Evolutionary conservation across 1,139 yeast genomes (phyloP), one percentile per base, ranked within the genome.

Genomic region (Taphrina betulina): DNA sequence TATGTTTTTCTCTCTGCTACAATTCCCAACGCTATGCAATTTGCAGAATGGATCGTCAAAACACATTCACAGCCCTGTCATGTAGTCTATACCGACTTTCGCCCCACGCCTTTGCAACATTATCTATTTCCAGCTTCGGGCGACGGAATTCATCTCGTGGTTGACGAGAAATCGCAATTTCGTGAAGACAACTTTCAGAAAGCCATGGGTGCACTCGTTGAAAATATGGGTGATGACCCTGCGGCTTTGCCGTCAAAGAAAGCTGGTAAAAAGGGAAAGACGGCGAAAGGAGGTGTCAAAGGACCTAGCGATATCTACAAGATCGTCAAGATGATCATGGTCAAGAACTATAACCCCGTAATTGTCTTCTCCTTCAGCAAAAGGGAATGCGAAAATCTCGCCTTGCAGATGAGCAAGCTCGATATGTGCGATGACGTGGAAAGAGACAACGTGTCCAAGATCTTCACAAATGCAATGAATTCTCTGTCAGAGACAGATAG

Each of bases 31-130:
- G 96, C 98, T 3, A 85, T 88, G 85, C 96, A 92, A 68, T 92
- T 92, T 75, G 98, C 98, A 7, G 95, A 90, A 67, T 92, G 99
- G 99, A 87, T 94, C 56, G 95, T 95, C 66, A 84, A 87, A 66
- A 90, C 85, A 58, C 99, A 92, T 68, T 77, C 80, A 44, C 98
- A 94, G 70, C 98, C 98, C 1, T 94, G 98, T 68, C 98, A 94
- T 70, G 95, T 94, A 69, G 98, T 94, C 22, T 94, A 92, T 70
- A 94, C 99, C 0, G 96, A 94, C 72, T 94, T 90, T 78, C 82
- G 99, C 70, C 99, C 99, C 23, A 94, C 98, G 8, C 99, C 99
- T 1, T 76, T 94, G 63, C 98, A 94, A 70, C 98, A 92, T 73
- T 94, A 92, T 66, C 75, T 92, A 59, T 94, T 92, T 75, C 98